These are phyloP conservation scores for Kwoniella newhampshirensis DNA, from an alignment of 768 basidiomycete species.

Conservation along the genomic window DNA sequence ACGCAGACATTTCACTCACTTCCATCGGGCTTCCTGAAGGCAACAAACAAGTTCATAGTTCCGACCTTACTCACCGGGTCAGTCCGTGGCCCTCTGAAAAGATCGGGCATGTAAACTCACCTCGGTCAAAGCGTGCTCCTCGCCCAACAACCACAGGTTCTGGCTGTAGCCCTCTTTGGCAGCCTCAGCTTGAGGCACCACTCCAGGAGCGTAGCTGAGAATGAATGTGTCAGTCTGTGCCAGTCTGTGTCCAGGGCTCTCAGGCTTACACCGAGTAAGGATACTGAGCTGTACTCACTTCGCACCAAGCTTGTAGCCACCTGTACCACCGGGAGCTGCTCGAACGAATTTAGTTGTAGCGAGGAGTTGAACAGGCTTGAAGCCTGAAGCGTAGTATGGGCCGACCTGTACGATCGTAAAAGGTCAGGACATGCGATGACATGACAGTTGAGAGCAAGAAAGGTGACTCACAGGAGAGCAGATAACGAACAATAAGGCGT, in stretches of 20 bases:
- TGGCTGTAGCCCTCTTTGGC: conserved; percentile 70
- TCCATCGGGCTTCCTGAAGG: conserved; percentile 63
- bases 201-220: conserved; percentile 74
- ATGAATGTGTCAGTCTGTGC: too few relatives aligned
- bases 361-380: conserved; percentile 86
- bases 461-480: conserved; percentile 54
- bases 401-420: conserved; percentile 2
- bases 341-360: conserved; percentile 81
- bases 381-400: conserved; percentile 59
- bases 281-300: conserved; percentile 35
- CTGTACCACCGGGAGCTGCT: conserved; percentile 86
- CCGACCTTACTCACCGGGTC: conserved; percentile 55
- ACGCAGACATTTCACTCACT: conserved; percentile 22
- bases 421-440: neutral
- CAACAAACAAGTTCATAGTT: conserved; percentile 82
- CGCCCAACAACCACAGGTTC: conserved; percentile 73
- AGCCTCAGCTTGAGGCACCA: conserved; percentile 71
- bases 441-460: neutral
- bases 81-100: neutral
- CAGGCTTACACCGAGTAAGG: neutral
- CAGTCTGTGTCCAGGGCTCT: neutral
- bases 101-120: conserved; percentile 44
- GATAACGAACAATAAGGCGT: conserved; percentile 84
- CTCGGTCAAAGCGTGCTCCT: conserved; percentile 61
- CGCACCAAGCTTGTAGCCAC: conserved; percentile 75